Evolutionary conservation across 2,329 filamentous ascomycete genomes (phyloP).

Genomic region (Triangularia verruculosa): DNA sequence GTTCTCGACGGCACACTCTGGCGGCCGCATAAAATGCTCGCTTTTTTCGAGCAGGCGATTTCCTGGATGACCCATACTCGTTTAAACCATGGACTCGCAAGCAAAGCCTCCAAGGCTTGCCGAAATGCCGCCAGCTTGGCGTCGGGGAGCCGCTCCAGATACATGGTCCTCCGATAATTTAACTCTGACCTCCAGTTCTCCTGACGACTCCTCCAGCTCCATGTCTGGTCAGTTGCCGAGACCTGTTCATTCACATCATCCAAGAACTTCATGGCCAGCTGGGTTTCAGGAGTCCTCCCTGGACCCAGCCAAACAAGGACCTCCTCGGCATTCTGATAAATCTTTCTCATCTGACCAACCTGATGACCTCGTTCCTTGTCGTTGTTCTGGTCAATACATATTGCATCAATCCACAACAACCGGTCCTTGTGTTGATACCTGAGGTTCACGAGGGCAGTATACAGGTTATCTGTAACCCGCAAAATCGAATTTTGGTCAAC

Average conservation of each 20-base stretch:
- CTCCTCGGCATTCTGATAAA: slow-evolving; percentile 15
- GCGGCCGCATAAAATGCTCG: not conserved
- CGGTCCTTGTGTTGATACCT: slow-evolving; percentile 12
- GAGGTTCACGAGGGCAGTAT: slow-evolving; percentile 10
- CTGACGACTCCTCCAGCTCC: not conserved
- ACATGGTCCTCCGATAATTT: not conserved
- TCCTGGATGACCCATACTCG: not conserved
- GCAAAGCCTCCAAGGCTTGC: not conserved
- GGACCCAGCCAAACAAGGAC: slow-evolving; percentile 19
- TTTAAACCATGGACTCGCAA: not conserved
- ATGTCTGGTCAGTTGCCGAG: not conserved
- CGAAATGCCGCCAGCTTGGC: not conserved
- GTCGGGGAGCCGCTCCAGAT: not conserved
- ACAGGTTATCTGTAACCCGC: slow-evolving; percentile 11
- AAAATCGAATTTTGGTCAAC: slow-evolving; percentile 1
- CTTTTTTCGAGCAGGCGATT: not conserved
- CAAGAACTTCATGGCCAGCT: slow-evolving; percentile 7
- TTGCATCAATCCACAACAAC: slow-evolving; percentile 19
- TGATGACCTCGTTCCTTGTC: slow-evolving; percentile 11
- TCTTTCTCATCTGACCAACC: slow-evolving; percentile 17
- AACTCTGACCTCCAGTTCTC: not conserved
- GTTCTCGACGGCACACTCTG: not conserved
- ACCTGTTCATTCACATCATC: not conserved
- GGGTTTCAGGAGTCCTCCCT: not conserved
- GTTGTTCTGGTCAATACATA: slow-evolving; percentile 19